Base-by-base conservation (phyloP, 1,139 yeast genomes). In the Yamadazyma diospyri region DNA sequence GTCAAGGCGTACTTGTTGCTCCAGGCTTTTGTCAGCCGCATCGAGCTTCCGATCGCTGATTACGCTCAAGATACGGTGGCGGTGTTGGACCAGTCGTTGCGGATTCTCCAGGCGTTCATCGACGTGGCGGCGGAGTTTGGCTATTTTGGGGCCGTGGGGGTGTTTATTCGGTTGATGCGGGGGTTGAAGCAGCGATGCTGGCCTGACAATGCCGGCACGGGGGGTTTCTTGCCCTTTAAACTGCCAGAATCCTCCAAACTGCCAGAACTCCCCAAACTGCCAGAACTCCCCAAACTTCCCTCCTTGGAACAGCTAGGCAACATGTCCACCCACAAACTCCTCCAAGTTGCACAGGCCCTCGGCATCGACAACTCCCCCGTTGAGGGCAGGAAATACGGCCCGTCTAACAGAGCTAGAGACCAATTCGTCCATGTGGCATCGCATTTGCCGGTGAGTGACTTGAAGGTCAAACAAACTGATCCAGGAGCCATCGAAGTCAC, bases 61-160 rank as follows among this genome's bases (percentile, higher is more conserved):
- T 94, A 94, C 54, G 70, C 85, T 10, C 97, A 92, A 51, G 99
- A 92, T 58, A 88, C 96, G 0, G 78, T 88, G 14, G 82, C 97
- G 0, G 95, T 94, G 4, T 64, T 94, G 40, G 99, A 92, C 51
- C 98, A 92, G 60, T 78, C 95, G 4, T 68, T 94, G 49, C 95
- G 98, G 74, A 83, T 92, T 42, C 63, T 88, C 37, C 98, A 92
- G 52, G 97, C 97, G 0, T 84, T 76, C 46, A 81, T 92, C 39
- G 98, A 94, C 55, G 87, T 86, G 13, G 80, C 94, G 3, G 78
- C 96, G 2, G 97, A 92, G 47, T 53, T 81, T 50, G 96, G 96
- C 0, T 82, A 76, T 49, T 64, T 80, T 29, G 53, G 70, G 3
- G 73, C 86, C 0, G 83, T 81, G 1, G 40, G 77, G 46, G 69